Conservation (phyloP, 441 rosid genomes). For the Populus hybrid region DNA sequence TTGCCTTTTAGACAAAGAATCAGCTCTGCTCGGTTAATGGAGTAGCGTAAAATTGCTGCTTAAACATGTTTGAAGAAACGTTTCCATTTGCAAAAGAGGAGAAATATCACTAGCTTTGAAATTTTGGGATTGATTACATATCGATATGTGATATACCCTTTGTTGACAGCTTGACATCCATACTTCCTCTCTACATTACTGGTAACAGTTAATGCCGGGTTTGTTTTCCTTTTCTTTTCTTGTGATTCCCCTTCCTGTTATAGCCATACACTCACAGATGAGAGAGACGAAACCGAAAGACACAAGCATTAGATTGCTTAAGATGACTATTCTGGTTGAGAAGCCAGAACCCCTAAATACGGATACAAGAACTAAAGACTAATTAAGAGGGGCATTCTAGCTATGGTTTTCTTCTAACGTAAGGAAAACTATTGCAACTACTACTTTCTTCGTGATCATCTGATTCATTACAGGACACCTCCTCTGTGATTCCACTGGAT, state of each 20-base stretch:
- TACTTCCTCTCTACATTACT: conserved; percentile 24
- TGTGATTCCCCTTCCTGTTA: conserved; percentile 17
- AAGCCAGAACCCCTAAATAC: conserved; percentile 26
- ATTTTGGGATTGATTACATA: conserved; percentile 23
- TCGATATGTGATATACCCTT: background rate
- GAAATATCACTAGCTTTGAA: conserved; percentile 10
- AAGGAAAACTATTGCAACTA: conserved; percentile 63
- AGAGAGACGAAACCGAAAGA: conserved; percentile 21
- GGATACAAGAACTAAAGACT: background rate
- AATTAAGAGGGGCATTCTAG: conserved; percentile 5
- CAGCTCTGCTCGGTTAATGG: conserved; percentile 17
- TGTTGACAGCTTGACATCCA: conserved; percentile 3
- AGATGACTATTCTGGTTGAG: conserved; percentile 31
- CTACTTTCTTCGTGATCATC: conserved; percentile 73
- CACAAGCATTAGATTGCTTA: conserved; percentile 29
- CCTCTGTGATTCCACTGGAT: conserved; percentile 31
- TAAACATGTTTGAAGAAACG: conserved; percentile 1
- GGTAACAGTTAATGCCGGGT: conserved; percentile 27
- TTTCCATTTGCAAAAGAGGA: conserved; percentile 1
- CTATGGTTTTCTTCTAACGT: conserved; percentile 60
- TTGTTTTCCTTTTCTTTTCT: background rate
- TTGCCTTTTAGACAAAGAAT: conserved; percentile 22
- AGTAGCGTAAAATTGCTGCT: background rate
- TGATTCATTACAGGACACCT: conserved; percentile 32
- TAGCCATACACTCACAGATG: conserved; percentile 16